Conservation (phyloP, 148 eudicot genomes). For the Beta vulgaris region DNA sequence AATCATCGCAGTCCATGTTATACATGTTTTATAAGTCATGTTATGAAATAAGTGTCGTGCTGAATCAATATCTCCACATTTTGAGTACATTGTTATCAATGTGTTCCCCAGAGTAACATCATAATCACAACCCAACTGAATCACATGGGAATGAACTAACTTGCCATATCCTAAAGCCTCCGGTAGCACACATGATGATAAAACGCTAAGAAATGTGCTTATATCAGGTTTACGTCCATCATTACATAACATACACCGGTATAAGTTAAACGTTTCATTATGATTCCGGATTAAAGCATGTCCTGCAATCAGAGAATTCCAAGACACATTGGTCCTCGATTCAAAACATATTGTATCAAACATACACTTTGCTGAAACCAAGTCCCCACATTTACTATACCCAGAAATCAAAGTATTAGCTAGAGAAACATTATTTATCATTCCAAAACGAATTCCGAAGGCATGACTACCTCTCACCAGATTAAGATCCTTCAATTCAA, state of each 20-base stretch:
- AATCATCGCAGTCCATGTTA: constrained; percentile 68
- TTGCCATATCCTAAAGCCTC: constrained; percentile 42
- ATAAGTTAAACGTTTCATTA: constrained; percentile 26
- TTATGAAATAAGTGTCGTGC: constrained; percentile 41
- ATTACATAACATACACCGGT: constrained; percentile 29
- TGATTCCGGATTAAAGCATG: constrained; percentile 32
- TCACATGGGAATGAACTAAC: constrained; percentile 51
- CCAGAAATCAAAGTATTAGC: constrained; percentile 64
- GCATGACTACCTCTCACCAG: constrained; percentile 45
- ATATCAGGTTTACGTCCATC: constrained; percentile 49
- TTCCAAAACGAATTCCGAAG: constrained; percentile 43
- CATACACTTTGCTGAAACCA: constrained; percentile 42
- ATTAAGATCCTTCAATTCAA: constrained; percentile 27
- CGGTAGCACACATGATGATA: constrained; percentile 39
- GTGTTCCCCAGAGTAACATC: constrained; percentile 49
- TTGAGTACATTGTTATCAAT: constrained; percentile 62
- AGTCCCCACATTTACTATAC: constrained; percentile 53
- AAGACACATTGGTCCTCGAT: constrained; percentile 49
- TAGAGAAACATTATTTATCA: constrained; percentile 43
- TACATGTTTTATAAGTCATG: constrained; percentile 47
- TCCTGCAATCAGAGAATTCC: constrained; percentile 59
- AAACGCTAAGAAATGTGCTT: constrained; percentile 55
- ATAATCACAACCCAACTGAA: constrained; percentile 41
- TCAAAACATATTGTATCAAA: constrained; percentile 34
- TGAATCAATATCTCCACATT: constrained; percentile 43